phyloP scores from a whole-genome alignment of 306 rosid genomes.

The Vigna trinervia region DNA sequence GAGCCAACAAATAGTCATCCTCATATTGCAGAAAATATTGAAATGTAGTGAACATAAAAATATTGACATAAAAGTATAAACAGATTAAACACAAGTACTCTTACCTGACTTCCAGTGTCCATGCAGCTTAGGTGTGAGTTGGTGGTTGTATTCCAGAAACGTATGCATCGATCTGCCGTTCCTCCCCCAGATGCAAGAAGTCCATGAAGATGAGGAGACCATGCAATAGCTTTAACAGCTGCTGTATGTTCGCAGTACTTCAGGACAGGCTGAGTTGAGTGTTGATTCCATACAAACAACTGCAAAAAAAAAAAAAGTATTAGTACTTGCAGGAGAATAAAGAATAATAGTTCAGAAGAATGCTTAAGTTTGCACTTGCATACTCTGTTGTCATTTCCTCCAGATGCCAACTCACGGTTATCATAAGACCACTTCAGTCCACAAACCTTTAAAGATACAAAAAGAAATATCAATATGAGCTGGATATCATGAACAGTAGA shows the following conservation, averaged over 20 bases:
- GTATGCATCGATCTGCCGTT: slow-evolving; percentile 95
- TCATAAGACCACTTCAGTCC: slow-evolving; percentile 97
- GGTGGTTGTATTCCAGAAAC: slow-evolving; percentile 98
- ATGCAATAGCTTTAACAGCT: slow-evolving; percentile 99
- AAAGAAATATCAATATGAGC: slow-evolving; percentile 34
- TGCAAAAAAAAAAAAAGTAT: slow-evolving; percentile 48
- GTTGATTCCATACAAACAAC: slow-evolving; percentile 98
- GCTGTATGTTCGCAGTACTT: slow-evolving; percentile 97
- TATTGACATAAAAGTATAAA: slow-evolving; percentile 21
- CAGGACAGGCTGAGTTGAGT: slow-evolving; percentile 93
- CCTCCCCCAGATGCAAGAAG: slow-evolving; percentile 99
- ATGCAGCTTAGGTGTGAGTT: slow-evolving; percentile 91
- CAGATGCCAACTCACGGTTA: slow-evolving; percentile 97
- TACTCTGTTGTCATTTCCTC: slow-evolving; percentile 98
- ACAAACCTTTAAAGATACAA: slow-evolving; percentile 72
- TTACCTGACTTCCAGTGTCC: slow-evolving; percentile 99
- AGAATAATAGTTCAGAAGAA: slow-evolving; percentile 38
- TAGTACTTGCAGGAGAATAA: slow-evolving; percentile 40
- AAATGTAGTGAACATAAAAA: slow-evolving; percentile 2
- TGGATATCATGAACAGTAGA: slow-evolving; percentile 6
- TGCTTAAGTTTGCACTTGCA: slow-evolving; percentile 42
- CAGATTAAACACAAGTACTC: slow-evolving; percentile 31
- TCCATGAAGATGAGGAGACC: slow-evolving; percentile 99
- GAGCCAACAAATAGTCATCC: neutral
- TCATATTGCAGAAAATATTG: neutral